phyloP scores from a whole-genome alignment of 345 rosid species.

The Eutrema heterophyllum region DNA sequence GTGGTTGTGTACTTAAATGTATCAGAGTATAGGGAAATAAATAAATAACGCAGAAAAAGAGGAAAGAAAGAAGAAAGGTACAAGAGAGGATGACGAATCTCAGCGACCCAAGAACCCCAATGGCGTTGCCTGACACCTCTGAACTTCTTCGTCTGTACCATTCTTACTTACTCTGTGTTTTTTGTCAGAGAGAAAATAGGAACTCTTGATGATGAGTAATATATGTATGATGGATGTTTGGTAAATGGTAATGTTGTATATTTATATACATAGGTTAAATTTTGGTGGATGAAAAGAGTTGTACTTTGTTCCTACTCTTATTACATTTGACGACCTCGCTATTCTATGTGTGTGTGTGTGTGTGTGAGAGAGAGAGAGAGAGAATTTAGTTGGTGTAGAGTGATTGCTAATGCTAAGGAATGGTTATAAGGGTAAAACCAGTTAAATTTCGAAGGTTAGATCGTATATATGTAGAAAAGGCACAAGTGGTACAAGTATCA shows the following conservation, averaged over 20 bases:
- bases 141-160: constrained; percentile 86
- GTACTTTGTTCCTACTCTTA: constrained; percentile 26
- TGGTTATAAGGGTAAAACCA: neutral
- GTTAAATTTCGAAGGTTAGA: neutral
- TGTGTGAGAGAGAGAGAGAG: constrained; percentile 6
- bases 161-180: constrained; percentile 30
- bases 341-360: neutral
- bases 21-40: constrained; percentile 11
- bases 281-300: constrained; percentile 14
- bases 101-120: constrained; percentile 92
- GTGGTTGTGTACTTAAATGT: constrained; percentile 12
- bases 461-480: constrained; percentile 9
- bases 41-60: constrained; percentile 12
- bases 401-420: constrained; percentile 15
- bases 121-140: constrained; percentile 94
- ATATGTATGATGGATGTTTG: constrained; percentile 31
- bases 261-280: constrained; percentile 31
- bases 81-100: constrained; percentile 85
- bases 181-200: constrained; percentile 30
- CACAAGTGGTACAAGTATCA: constrained; percentile 26
- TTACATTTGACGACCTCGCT: constrained; percentile 17
- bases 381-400: constrained; percentile 14
- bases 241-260: constrained; percentile 27
- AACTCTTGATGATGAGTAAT: constrained; percentile 23
- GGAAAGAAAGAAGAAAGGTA: constrained; percentile 33